These are phyloP conservation scores for Eutrema japonicum DNA, from an alignment of 345 rosid genomes.

Conservation along the genomic window DNA sequence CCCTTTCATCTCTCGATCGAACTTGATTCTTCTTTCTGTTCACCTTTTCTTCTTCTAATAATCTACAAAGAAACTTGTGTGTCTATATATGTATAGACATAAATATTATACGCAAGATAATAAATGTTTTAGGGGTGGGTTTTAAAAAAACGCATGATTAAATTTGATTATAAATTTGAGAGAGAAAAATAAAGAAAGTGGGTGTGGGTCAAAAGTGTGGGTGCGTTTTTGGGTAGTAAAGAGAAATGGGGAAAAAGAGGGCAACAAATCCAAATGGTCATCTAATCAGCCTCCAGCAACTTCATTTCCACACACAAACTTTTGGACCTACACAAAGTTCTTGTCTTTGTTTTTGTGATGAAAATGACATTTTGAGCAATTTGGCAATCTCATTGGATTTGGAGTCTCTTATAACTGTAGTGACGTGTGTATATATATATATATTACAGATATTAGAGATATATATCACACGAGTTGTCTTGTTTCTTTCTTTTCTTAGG, in stretches of 20 bases:
- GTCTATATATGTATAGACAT: conserved; percentile 32
- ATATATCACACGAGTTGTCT: conserved; percentile 11
- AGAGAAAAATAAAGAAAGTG: conserved; percentile 31
- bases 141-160: not conserved
- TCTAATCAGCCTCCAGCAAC: conserved; percentile 47
- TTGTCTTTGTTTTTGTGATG: conserved; percentile 17
- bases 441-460: not conserved
- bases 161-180: conserved; percentile 9
- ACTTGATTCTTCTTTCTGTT: too few species aligned
- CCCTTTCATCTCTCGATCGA: too few species aligned
- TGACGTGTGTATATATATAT: not conserved
- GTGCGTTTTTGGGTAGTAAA: conserved; percentile 39
- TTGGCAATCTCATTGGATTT: conserved; percentile 26
- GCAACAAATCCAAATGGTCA: conserved; percentile 44
- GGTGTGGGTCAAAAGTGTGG: conserved; percentile 41
- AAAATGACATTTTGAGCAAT: conserved; percentile 17
- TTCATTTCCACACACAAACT: conserved; percentile 32
- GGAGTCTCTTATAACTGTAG: conserved; percentile 7
- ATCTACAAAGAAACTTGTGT: conserved; percentile 10
- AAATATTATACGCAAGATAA: conserved; percentile 19
- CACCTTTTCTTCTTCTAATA: too few species aligned
- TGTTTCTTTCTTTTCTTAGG: not conserved
- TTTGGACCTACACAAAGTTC: conserved; percentile 30
- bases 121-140: conserved; percentile 1
- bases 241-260: conserved; percentile 29